Evolutionary conservation across 1,284 basidiomycete species (phyloP), one percentile per base, ranked within the genome.

Genomic region (Melampsora larici-populina): DNA sequence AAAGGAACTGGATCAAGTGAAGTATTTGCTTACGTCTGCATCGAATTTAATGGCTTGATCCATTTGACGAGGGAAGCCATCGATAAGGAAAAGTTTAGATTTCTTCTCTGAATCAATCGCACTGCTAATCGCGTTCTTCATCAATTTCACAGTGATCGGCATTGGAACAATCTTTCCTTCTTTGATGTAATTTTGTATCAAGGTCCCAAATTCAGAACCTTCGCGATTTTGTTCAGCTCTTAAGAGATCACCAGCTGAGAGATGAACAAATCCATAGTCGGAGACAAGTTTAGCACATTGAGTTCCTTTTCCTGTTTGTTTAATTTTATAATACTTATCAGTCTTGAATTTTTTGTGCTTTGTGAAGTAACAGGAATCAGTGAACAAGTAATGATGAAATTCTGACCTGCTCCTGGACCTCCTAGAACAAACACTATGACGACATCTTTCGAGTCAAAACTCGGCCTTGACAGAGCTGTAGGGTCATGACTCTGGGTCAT

Each of bases 51-150:
- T 81, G 0, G 96, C 96, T 86, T 99, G 97, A 84, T 99, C 97
- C 93, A 99, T 94, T 87, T 97, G 93, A 79, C 97, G 88, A 65
- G 97, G 97, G 86, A 99, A 99, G 3, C 97, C 97, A 81, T 99
- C 97, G 80, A 99, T 91, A 80, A 99, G 87, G 87, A 99, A 99
- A 43, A 43, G 40, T 43, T 43, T 68, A 93, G 89, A 58, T 92
- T 92, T 79, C 86, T 87, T 62, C 90, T 92, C 69, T 88, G 86
- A 40, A 84, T 84, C 36, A 9, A 71, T 71, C 26, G 70, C 58
- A 63, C 86, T 88, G 51, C 85, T 83, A 91, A 99, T 99, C 21
- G 96, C 94, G 83, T 93, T 96, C 86, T 95, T 90, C 79, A 99
- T 87, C 46, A 99, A 89, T 85, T 94, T 94, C 83, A 99, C 89